Conservation (phyloP, 345 rosid species). For the Nephelium lappaceum region DNA sequence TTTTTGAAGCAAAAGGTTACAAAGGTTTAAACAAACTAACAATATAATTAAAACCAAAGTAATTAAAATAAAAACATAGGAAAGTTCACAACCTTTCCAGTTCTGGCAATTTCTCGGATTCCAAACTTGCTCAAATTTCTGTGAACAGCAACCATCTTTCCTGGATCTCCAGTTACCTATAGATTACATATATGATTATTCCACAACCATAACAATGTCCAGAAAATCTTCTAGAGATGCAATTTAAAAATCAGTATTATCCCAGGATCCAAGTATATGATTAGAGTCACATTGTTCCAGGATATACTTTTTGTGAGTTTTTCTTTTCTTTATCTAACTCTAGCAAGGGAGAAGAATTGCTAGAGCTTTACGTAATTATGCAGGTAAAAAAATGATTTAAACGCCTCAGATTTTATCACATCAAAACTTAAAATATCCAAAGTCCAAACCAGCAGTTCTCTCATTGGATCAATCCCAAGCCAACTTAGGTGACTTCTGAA, state of each 20-base stretch:
- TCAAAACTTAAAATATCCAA: not conserved
- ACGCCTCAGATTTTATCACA: not conserved
- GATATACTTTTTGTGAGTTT: not conserved
- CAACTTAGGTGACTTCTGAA: not conserved
- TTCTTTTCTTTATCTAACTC: not conserved
- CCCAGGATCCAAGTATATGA: not conserved
- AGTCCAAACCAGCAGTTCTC: not conserved
- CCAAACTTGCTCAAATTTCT: conserved; percentile 90
- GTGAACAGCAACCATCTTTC: conserved; percentile 89
- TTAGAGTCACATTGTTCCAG: not conserved
- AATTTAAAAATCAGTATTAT: not conserved
- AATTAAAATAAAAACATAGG: not conserved
- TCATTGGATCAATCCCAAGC: not conserved
- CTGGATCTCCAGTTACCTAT: conserved; percentile 99
- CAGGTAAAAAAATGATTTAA: not conserved
- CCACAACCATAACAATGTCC: not conserved
- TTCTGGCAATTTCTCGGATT: conserved; percentile 85
- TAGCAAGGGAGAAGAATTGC: not conserved
- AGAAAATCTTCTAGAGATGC: not conserved
- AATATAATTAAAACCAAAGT: conserved; percentile 4
- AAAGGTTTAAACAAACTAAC: not conserved
- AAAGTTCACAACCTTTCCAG: conserved; percentile 52
- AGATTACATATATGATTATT: not conserved
- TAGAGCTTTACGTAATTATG: not conserved
- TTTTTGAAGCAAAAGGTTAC: conserved; percentile 29